These are phyloP conservation scores for Calophaca sinica DNA, from an alignment of 306 rosid genomes.

Conservation along the genomic window DNA sequence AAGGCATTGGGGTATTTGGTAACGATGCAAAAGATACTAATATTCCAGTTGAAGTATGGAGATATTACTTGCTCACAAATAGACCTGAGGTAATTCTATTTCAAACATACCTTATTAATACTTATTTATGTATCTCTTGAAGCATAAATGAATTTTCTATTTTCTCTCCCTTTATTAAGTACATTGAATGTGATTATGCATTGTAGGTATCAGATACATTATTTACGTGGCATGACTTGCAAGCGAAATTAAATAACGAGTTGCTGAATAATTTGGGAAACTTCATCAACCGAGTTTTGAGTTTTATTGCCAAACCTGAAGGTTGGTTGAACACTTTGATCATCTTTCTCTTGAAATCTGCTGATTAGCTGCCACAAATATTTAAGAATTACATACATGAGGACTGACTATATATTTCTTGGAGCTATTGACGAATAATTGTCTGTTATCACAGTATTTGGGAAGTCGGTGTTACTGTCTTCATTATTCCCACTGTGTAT, in stretches of 20 bases:
- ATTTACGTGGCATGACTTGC: conserved; percentile 92
- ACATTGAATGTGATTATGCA: conserved; percentile 30
- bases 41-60: conserved; percentile 97
- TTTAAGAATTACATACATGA: conserved; percentile 21
- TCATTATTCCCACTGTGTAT: conserved; percentile 10
- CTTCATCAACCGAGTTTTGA: conserved; percentile 86
- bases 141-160: conserved; percentile 4
- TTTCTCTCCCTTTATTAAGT: conserved; percentile 33
- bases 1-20: conserved; percentile 94
- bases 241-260: conserved; percentile 90
- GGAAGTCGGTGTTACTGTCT: conserved; percentile 15
- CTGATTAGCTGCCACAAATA: conserved; percentile 35
- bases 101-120: background rate
- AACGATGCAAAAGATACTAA: conserved; percentile 93
- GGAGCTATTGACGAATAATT: conserved; percentile 21
- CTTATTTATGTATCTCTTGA: conserved; percentile 24
- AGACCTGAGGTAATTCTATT: conserved; percentile 86
- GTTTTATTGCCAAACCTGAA: conserved; percentile 95
- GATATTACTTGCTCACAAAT: conserved; percentile 93
- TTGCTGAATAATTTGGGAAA: conserved; percentile 94
- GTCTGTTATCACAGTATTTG: conserved; percentile 14
- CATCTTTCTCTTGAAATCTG: conserved; percentile 23
- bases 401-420: conserved; percentile 33
- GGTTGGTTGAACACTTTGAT: conserved; percentile 62
- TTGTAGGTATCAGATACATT: conserved; percentile 88